Conservation (phyloP, 2,329 filamentous ascomycete species). For the Fusarium albosuccineum region DNA sequence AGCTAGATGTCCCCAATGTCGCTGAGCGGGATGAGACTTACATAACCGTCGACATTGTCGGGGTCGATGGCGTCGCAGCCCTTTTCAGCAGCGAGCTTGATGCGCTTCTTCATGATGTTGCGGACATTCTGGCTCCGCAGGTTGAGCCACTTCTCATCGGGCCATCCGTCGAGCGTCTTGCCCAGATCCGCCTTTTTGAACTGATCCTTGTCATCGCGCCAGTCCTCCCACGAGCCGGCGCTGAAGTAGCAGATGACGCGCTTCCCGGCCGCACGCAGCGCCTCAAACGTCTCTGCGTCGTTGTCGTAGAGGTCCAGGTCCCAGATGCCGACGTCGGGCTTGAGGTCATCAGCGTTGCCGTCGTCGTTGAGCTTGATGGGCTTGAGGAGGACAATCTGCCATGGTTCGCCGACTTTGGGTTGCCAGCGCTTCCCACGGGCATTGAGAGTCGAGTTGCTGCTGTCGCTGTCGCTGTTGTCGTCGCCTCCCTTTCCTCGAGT, state of each 20-base stretch:
- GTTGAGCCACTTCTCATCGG: constrained; percentile 76
- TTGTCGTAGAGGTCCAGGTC: constrained; percentile 70
- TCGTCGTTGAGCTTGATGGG: constrained; percentile 59
- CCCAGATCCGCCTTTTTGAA: constrained; percentile 71
- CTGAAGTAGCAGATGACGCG: constrained; percentile 83
- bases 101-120: constrained; percentile 71
- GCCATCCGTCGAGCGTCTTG: constrained; percentile 71
- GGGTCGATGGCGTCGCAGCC: constrained; percentile 78
- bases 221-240: constrained; percentile 76
- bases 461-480: constrained; percentile 42
- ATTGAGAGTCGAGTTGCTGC: constrained; percentile 32
- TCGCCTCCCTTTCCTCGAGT: constrained; percentile 48
- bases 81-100: constrained; percentile 70
- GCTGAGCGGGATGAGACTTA: constrained; percentile 47
- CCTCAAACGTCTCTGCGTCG: constrained; percentile 57
- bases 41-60: constrained; percentile 77
- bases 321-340: constrained; percentile 64
- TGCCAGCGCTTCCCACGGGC: constrained; percentile 59
- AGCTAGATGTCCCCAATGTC: not conserved
- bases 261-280: constrained; percentile 68
- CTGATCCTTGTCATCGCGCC: constrained; percentile 67
- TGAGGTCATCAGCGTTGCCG: constrained; percentile 41
- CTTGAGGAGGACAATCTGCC: constrained; percentile 71
- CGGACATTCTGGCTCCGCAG: constrained; percentile 70
- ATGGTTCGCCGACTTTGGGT: constrained; percentile 65